phyloP scores from a whole-genome alignment of 352 stramenopile genomes.

The Elongisporangium anandrum region DNA sequence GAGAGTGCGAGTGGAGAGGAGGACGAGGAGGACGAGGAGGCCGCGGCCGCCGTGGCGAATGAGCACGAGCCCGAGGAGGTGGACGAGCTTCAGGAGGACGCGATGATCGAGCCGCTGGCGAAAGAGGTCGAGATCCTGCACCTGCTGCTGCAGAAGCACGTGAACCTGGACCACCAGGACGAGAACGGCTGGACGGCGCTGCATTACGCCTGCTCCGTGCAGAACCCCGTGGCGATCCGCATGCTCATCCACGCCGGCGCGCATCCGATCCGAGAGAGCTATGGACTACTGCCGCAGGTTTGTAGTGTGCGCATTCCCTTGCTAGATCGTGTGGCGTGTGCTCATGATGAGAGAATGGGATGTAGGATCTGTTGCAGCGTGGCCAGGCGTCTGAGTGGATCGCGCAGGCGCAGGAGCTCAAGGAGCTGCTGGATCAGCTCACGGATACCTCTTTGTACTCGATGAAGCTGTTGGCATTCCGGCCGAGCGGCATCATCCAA shows the following conservation, averaged over 20 bases:
- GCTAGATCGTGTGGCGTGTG: not conserved
- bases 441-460: conserved; percentile 55
- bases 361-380: conserved; percentile 62
- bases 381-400: conserved; percentile 69
- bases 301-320: not conserved
- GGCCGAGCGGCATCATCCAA: conserved; percentile 78
- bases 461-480: conserved; percentile 77
- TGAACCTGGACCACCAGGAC: conserved; percentile 78
- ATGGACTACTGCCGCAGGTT: conserved; percentile 69
- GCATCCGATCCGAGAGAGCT: conserved; percentile 62
- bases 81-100: conserved; percentile 44
- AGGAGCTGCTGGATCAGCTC: conserved; percentile 63
- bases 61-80: conserved; percentile 29
- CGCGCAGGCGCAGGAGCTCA: conserved; percentile 63
- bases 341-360: not conserved
- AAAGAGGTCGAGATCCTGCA: conserved; percentile 76
- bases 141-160: conserved; percentile 59
- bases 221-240: conserved; percentile 64
- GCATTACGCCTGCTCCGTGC: conserved; percentile 75
- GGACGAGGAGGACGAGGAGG: conserved; percentile 12
- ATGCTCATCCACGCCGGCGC: conserved; percentile 75
- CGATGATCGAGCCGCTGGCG: conserved; percentile 49
- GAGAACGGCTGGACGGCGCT: conserved; percentile 83
- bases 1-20: conserved; percentile 8
- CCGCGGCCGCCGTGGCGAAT: not conserved